These are phyloP conservation scores for Papiliotrema nemorosa DNA, from an alignment of 1,284 basidiomycete species.

Conservation along the genomic window DNA sequence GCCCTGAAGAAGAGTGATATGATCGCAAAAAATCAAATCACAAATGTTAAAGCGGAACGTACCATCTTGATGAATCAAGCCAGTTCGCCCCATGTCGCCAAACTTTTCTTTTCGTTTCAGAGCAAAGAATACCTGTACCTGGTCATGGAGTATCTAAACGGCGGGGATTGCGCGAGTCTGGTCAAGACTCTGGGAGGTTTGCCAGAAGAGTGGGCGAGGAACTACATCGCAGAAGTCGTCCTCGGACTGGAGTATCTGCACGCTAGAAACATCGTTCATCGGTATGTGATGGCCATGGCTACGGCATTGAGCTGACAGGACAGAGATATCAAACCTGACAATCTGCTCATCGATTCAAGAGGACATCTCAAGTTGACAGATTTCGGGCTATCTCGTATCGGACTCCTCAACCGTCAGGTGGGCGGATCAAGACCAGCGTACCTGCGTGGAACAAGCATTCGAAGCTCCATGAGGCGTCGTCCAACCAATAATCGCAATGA, in stretches of 20 bases:
- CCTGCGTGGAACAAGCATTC: conserved; percentile 43
- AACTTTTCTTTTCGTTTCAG: conserved; percentile 98
- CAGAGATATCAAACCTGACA: conserved; percentile 98
- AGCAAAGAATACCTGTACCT: conserved; percentile 93
- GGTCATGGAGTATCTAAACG: conserved; percentile 97
- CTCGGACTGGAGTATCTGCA: conserved; percentile 94
- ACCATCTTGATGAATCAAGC: conserved; percentile 99
- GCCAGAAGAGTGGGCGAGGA: conserved; percentile 93
- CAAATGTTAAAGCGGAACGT: conserved; percentile 98
- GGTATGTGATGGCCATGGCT: conserved; percentile 59
- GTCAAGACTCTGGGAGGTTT: conserved; percentile 92
- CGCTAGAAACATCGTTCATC: conserved; percentile 90
- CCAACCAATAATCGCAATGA: conserved; percentile 54
- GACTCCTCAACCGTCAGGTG: conserved; percentile 93
- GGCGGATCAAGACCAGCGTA: conserved; percentile 61
- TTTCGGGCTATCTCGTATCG: conserved; percentile 95
- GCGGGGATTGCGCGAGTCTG: conserved; percentile 93
- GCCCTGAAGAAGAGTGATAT: conserved; percentile 99
- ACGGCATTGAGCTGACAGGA: conserved; percentile 4
- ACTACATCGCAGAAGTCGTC: conserved; percentile 94
- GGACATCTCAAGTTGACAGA: conserved; percentile 97
- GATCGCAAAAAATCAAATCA: conserved; percentile 99
- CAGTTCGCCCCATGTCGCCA: conserved; percentile 98
- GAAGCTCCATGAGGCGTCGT: conserved; percentile 22
- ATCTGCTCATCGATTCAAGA: conserved; percentile 90